Base-by-base conservation (phyloP, 1,284 basidiomycete genomes). In the Cutaneotrichosporon sp. region DNA sequence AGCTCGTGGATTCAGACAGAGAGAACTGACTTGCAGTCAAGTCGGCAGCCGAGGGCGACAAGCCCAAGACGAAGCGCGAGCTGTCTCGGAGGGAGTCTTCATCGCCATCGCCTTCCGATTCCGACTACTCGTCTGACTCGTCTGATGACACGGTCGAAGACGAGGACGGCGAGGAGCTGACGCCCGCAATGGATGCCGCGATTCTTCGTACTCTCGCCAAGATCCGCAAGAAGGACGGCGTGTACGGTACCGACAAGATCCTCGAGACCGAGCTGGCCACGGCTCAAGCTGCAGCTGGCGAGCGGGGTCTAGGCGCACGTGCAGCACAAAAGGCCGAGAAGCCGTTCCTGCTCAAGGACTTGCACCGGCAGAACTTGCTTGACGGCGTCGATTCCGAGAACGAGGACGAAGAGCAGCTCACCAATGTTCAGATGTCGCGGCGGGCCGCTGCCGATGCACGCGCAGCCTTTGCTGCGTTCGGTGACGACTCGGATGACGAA, bases 91-190 rank as follows among this genome's bases (percentile, higher is more conserved):
- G 49, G 56, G 26, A 26, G 26, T 26, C 26, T 26, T 57, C 60
- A 14, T 14, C 51, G 30, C 38, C 61, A n/a, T 50, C 57, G 34
- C 34, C 50, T 18, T 60, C 60, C 32, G 60, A 18, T 8, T 72
- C 69, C 4, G 72, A 73, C 50, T 73, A 71, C 13, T 70, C 70
- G 2, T 38, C 49, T 22, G 60, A 76, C 63, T 76, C 76, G 47
- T 76, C 75, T 34, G 76, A 78, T 49, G 89, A 88, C 56, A 90
- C 91, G 73, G 88, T 87, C 1, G 95, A 98, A 75, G 96, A 99
- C 75, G 92, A 96, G 75, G 91, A 97, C 65, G 97, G 95, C 14
- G 92, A 93, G 70, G 91, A 98, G 78, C 86, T 99, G 62, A 99
- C 94, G 0, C 93, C 95, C 2, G 89, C 90, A 0, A 86, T 98